Base-by-base conservation (phyloP, 1,284 basidiomycete species). In the Cryptococcus hybrid region DNA sequence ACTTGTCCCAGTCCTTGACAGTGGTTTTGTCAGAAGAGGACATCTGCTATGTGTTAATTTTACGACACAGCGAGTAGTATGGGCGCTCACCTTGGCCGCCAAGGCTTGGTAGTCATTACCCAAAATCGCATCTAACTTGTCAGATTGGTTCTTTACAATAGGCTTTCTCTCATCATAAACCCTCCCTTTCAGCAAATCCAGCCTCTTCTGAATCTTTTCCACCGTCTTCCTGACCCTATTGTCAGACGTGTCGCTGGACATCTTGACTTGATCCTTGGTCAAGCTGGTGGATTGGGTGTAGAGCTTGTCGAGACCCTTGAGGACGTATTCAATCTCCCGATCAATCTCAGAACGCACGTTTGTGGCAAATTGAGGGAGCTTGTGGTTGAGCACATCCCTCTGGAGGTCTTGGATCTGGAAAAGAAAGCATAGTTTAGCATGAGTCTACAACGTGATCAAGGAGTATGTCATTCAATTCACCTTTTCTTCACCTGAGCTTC, bases 251-350 rank as follows among this genome's bases (percentile, higher is more conserved):
- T 60, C 57, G 39, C 60, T 59, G 9, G 66, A 67, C 47, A 65
- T 62, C 36, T 59, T 58, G 44, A 76, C 69, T 59, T 76, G 74
- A 0, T 71, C 64, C 12, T 52, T 52, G 3, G 66, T 73, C 34
- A 76, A 65, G 1, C 47, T 60, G 7, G 64, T 59, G 9, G 70
- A 72, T n/a, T 55, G 54, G 9, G 69, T 65, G 58, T 73, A 76
- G n/a, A 76, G 65, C 54, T 71, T 71, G 64, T 76, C 71, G n/a
- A 76, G 65, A 12, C 73, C 75, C 18, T 55, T 57, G 30, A 72
- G 37, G 58, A 74, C 57, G 57, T 73, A 71, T 30, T 67, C 64
- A 51, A 70, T 67, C 50, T 75, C 72, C 40, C 68, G 62, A 11
- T 69, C 67, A 13, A 76, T 54, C 51, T 68, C 68, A 15, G 62